These are phyloP conservation scores for Coemansia sp. DNA, from an alignment of 192 early-diverging fungal species.

Conservation along the genomic window DNA sequence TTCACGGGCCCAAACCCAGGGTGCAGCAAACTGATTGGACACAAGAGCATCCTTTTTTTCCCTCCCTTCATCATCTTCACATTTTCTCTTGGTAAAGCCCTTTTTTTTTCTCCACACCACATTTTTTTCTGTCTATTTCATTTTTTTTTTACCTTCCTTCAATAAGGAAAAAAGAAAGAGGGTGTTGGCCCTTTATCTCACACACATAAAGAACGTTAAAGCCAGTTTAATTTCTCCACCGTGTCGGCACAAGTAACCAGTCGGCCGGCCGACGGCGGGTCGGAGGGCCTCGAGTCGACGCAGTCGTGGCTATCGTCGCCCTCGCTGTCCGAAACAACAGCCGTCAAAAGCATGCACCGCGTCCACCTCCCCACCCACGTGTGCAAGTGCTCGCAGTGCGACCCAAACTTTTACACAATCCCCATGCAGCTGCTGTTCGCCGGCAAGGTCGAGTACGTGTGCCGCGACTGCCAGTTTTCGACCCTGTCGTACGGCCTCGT, in stretches of 20 bases:
- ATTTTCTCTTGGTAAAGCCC: no score
- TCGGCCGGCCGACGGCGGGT: slow-evolving; percentile 12
- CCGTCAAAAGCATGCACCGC: no score
- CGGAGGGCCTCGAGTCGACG: slow-evolving; percentile 11
- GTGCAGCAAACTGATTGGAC: background rate
- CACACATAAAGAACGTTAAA: no score
- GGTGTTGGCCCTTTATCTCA: no score
- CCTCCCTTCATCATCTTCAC: no score
- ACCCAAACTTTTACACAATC: slow-evolving; percentile 48
- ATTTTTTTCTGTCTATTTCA: no score
- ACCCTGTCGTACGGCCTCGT: slow-evolving; percentile 26
- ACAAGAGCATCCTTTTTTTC: background rate
- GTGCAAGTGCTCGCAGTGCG: slow-evolving; percentile 52
- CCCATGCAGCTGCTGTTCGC: slow-evolving; percentile 30
- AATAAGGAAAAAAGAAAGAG: no score
- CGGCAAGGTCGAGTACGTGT: slow-evolving; percentile 42
- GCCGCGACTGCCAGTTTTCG: slow-evolving; percentile 47
- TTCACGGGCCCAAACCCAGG: no score
- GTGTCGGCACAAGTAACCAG: slow-evolving; percentile 12
- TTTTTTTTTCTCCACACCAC: no score
- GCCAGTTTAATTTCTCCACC: background rate
- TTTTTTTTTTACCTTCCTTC: no score
- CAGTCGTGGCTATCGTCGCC: slow-evolving; percentile 11
- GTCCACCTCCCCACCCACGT: slow-evolving; percentile 7
- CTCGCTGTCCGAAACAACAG: slow-evolving; percentile 10